phyloP scores from a whole-genome alignment of 2,329 filamentous ascomycete species.

The Calonectria naviculata region DNA sequence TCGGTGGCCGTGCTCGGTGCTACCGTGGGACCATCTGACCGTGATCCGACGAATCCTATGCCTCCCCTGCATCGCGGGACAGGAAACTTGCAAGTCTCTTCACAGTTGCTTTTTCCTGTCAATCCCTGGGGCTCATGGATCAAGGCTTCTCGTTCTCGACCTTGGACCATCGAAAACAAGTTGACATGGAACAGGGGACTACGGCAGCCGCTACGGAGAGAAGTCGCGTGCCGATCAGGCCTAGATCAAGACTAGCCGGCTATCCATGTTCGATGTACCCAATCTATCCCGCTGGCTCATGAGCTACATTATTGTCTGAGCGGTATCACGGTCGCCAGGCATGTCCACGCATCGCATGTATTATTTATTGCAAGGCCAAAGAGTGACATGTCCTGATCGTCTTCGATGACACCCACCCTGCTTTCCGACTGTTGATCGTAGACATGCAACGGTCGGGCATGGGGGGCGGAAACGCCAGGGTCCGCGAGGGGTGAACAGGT shows the following conservation, averaged over 20 bases:
- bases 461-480: not conserved
- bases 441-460: conserved; percentile 12
- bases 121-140: conserved; percentile 3
- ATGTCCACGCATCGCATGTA: not conserved
- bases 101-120: not conserved
- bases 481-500: not conserved
- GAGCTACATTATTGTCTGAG: not conserved
- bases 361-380: not conserved
- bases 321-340: conserved; percentile 1
- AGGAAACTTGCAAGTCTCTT: not conserved
- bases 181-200: conserved; percentile 18
- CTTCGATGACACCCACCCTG: not conserved
- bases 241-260: not conserved
- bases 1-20: conserved; percentile 13
- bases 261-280: not conserved
- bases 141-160: not conserved
- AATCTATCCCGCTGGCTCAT: not conserved
- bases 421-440: not conserved
- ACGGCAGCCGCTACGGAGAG: conserved; percentile 6
- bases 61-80: not conserved
- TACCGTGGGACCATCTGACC: conserved; percentile 9
- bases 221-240: conserved; percentile 16
- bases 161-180: not conserved
- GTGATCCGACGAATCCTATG: not conserved
- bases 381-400: conserved; percentile 25